Evolutionary conservation across 495 filamentous ascomycete genomes (phyloP), one percentile per base, ranked within the genome.

Genomic region (Hypoxylon perforatum): DNA sequence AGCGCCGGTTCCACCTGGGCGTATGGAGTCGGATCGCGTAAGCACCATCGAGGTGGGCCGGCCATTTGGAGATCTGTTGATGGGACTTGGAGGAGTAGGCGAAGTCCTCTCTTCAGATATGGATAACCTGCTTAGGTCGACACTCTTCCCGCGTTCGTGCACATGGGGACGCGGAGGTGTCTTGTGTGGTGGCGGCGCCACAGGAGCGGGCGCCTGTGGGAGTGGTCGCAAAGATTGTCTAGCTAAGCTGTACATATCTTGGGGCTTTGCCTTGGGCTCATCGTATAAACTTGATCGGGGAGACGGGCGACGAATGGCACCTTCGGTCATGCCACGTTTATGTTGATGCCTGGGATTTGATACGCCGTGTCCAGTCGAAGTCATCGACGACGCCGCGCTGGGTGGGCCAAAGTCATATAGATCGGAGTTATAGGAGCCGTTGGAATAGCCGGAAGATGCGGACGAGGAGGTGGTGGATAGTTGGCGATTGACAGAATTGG

Each of bases 191-290:
- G 83, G 71, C 17, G 83, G 76, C 21, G 80, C 76, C 51, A 84
- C 82, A 4, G 73, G 75, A 10, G 92, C 89, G 0, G 87, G 81
- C 0, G 86, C 81, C 73, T 91, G 91, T 11, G 91, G 86, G 10
- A 94, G 84, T 19, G 92, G 91, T 65, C 92, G 85, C 56, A 96
- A 79, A 10, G 91, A 93, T 67, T 92, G 89, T 15, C 92, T 89
- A 38, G 88, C 85, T 58, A 80, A 88, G 63, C 86, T 88, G 75
- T 93, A 95, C 63, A 84, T 74, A 42, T 77, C 80, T 70, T 88
- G 78, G 59, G 81, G 71, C 73, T 83, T 78, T 58, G 80, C 84
- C 41, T 79, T 76, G 28, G 73, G 73, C 44, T 63, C 64, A 47
- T 72, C 81, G 62, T 68, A 77, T 75, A 73, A 76, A 64, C 75